These are phyloP conservation scores for Sporobolomyces phaffii DNA, from an alignment of 768 basidiomycete genomes.

Conservation along the genomic window DNA sequence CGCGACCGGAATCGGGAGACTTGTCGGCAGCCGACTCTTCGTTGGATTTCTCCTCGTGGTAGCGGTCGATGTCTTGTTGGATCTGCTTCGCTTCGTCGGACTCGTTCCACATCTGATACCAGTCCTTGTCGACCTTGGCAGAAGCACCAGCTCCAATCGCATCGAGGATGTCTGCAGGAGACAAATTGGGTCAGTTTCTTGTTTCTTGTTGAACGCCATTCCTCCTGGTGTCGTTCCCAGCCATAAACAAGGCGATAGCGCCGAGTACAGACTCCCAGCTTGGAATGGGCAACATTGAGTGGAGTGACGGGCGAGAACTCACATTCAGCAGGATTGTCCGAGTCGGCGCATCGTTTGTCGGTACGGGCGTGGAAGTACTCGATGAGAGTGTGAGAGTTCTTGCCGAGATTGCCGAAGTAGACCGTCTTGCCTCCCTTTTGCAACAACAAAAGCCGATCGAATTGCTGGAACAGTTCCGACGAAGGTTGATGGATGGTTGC, in stretches of 20 bases:
- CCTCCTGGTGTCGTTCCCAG: no score
- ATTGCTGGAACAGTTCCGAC: conserved; percentile 76
- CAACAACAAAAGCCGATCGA: conserved; percentile 56
- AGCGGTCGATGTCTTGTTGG: conserved; percentile 55
- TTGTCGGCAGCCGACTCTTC: conserved; percentile 35
- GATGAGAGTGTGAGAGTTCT: conserved; percentile 57
- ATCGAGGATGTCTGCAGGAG: conserved; percentile 60
- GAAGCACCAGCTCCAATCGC: conserved; percentile 59
- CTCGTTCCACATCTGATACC: conserved; percentile 77
- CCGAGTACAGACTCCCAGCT: no score
- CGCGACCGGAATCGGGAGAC: conserved; percentile 30
- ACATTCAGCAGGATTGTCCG: conserved; percentile 73
- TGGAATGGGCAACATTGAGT: no score
- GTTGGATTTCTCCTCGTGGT: conserved; percentile 46
- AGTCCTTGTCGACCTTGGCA: conserved; percentile 63
- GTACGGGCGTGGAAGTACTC: conserved; percentile 52
- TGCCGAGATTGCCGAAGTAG: conserved; percentile 58
- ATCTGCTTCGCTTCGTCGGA: conserved; percentile 57
- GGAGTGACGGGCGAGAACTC: no score
- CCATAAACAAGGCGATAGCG: no score
- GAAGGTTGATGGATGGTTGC: conserved; percentile 51
- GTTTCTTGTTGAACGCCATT: no score
- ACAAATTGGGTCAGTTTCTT: conserved; percentile 47
- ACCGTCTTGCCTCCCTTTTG: conserved; percentile 79
- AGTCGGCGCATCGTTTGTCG: conserved; percentile 50